Base-by-base conservation (phyloP, 768 basidiomycete species). In the Ramaria rubella region DNA sequence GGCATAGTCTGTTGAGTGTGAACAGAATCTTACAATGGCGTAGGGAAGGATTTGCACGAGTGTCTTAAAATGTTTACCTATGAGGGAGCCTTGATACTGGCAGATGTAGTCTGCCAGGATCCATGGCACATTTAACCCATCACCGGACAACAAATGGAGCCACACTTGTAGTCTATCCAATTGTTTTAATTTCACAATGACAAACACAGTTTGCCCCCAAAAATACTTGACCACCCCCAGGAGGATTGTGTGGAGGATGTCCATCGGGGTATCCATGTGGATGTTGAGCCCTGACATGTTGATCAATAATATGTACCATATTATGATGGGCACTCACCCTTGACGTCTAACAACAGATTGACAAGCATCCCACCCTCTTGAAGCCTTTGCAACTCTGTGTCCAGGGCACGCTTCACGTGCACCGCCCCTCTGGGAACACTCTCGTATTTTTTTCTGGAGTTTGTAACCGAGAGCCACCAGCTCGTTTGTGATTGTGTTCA, bases 11-110 rank as follows among this genome's bases (percentile, higher is more conserved):
- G n/a, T n/a, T n/a, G n/a, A n/a, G n/a, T n/a, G n/a, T n/a, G n/a
- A n/a, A n/a, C n/a, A n/a, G n/a, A n/a, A n/a, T n/a, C n/a, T n/a
- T n/a, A n/a, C n/a, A n/a, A 77, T 38, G 1, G 55, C 3, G 34
- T 17, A 51, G 8, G 58, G 49, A 14, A 59, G 31, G 24, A 60
- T 23, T 26, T 60, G 53, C 58, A 63, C 14, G 26, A 46, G 38
- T 62, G 60, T 62, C 57, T 69, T 69, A 62, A 70, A 68, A 31
- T 72, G 69, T 31, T 66, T 69, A 0, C 69, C 68, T 5, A 74
- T 67, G 0, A 75, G 65, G 0, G 62, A 36, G 0, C 67, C 66
- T 15, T 64, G 65, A 48, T 72, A 73, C 0, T 61, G 63, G 1
- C 62, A 59, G 23, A 73, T 67, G 33, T 75, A 74, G 8, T 68